phyloP scores from a whole-genome alignment of 441 rosid species.

The Theobroma grandiflorum region DNA sequence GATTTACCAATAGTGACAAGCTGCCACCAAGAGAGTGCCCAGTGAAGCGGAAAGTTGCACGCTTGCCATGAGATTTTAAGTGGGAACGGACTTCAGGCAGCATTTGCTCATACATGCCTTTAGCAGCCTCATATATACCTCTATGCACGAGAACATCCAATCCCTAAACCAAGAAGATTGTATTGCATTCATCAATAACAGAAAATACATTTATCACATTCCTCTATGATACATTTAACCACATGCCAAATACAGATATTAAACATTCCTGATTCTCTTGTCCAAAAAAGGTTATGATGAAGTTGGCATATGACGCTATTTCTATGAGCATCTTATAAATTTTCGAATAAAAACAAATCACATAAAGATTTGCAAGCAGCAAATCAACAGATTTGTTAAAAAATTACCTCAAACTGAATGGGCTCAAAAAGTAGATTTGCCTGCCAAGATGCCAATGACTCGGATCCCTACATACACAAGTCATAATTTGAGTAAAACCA shows the following conservation, averaged over 20 bases:
- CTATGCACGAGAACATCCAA: slow-evolving; percentile 80
- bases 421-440: slow-evolving; percentile 98
- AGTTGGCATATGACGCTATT: neutral
- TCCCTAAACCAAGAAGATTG: slow-evolving; percentile 55
- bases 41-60: slow-evolving; percentile 81
- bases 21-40: slow-evolving; percentile 99
- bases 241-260: neutral
- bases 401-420: slow-evolving; percentile 77
- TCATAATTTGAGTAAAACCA: neutral
- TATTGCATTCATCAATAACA: slow-evolving; percentile 3
- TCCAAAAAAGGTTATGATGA: neutral
- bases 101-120: slow-evolving; percentile 93
- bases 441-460: slow-evolving; percentile 93
- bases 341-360: neutral
- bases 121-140: slow-evolving; percentile 98
- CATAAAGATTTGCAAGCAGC: neutral
- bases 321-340: slow-evolving; percentile 3
- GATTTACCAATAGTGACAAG: slow-evolving; percentile 80
- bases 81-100: slow-evolving; percentile 86
- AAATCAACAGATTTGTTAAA: slow-evolving; percentile 18
- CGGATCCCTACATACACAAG: slow-evolving; percentile 73
- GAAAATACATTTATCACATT: slow-evolving; percentile 3
- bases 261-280: neutral
- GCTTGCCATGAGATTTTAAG: slow-evolving; percentile 55
- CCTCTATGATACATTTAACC: neutral